Evolutionary conservation across 441 rosid species (phyloP).

Genomic region (Mallotus japonicus): DNA sequence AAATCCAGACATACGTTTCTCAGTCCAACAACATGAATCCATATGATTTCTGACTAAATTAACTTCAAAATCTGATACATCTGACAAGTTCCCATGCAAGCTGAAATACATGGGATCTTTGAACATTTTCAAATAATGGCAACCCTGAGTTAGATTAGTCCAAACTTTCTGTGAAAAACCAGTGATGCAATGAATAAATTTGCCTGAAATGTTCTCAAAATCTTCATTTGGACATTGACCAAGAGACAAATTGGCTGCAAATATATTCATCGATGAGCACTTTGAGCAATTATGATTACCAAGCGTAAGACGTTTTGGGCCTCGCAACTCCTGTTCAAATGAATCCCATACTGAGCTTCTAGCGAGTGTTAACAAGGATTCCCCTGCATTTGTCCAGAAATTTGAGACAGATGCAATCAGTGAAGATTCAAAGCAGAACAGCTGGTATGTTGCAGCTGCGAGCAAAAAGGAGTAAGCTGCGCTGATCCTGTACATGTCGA

Average conservation of each 20-base stretch:
- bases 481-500: slow-evolving; percentile 43
- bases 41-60: neutral
- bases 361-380: slow-evolving; percentile 47
- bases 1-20: slow-evolving; percentile 1
- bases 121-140: slow-evolving; percentile 38
- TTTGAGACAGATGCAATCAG: slow-evolving; percentile 49
- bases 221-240: slow-evolving; percentile 26
- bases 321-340: too few species aligned
- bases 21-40: slow-evolving; percentile 5
- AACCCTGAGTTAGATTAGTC: slow-evolving; percentile 43
- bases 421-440: slow-evolving; percentile 52
- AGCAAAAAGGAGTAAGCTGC: slow-evolving; percentile 70
- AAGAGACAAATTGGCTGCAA: slow-evolving; percentile 15
- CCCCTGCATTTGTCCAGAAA: slow-evolving; percentile 66
- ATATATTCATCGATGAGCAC: slow-evolving; percentile 40
- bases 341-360: slow-evolving; percentile 30
- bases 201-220: slow-evolving; percentile 28
- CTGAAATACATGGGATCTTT: slow-evolving; percentile 46
- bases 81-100: slow-evolving; percentile 23
- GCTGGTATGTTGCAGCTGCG: slow-evolving; percentile 50
- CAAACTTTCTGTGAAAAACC: slow-evolving; percentile 37
- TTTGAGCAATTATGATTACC: slow-evolving; percentile 35
- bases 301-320: too few species aligned
- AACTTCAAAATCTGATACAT: slow-evolving; percentile 1
- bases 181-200: slow-evolving; percentile 44